phyloP scores from a whole-genome alignment of 2,329 filamentous ascomycete genomes.

The Cryphonectria nitschkei region DNA sequence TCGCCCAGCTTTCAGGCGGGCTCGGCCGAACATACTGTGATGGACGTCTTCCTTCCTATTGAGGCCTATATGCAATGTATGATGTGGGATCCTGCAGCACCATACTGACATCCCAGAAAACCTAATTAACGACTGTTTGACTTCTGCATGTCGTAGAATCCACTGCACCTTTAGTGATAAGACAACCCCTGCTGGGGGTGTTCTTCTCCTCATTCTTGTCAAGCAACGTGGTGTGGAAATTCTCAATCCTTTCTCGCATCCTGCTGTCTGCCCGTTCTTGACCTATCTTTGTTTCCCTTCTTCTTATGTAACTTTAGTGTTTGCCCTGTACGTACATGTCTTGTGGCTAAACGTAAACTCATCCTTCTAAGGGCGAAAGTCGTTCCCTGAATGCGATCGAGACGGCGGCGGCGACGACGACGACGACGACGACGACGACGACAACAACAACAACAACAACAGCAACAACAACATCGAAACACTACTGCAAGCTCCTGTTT shows the following conservation, averaged over 20 bases:
- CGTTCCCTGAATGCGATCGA: background rate
- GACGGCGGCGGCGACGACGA: background rate
- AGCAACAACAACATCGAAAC: background rate
- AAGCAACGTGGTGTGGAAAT: background rate
- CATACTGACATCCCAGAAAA: background rate
- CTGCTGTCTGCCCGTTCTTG: background rate
- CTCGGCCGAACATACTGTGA: background rate
- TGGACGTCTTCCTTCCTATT: background rate
- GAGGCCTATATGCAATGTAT: background rate
- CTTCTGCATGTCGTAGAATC: background rate
- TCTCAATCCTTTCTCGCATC: background rate
- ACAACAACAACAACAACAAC: background rate
- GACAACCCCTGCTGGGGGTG: background rate
- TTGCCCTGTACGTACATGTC: background rate
- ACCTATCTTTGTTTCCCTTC: background rate
- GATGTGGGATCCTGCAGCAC: background rate
- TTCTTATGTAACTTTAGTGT: no score
- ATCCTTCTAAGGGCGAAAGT: background rate
- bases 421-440: background rate
- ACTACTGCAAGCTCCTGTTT: background rate
- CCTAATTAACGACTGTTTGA: background rate
- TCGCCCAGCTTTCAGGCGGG: background rate
- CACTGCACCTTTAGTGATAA: background rate
- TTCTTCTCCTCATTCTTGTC: background rate
- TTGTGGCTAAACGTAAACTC: background rate